A percentile compares a stretch with the other conserved stretches of the same genome.
Evolutionary conservation across 2,329 filamentous ascomycete species (phyloP).

Genomic region (Fusarium sp.): DNA sequence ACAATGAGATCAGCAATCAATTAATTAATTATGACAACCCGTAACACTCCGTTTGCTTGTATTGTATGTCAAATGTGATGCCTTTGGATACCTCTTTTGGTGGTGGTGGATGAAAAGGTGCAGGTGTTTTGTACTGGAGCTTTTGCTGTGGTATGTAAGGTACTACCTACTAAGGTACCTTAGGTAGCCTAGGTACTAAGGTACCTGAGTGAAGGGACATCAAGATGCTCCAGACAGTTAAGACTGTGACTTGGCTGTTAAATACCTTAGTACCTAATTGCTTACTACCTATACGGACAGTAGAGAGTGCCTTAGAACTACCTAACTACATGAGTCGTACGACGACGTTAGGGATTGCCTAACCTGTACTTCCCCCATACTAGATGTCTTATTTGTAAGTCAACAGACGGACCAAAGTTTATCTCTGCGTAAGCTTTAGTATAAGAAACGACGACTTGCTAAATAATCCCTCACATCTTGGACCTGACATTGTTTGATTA

Average conservation of each 20-base stretch:
- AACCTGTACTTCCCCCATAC: background rate
- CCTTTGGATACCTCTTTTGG: background rate
- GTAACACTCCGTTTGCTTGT: fast-evolving
- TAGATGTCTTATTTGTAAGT: background rate
- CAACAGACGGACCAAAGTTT: background rate
- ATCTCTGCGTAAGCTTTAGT: background rate
- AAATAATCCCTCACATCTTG: constrained; percentile 14
- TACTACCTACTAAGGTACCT: too few relatives aligned
- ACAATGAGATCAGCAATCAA: background rate
- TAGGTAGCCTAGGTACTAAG: too few relatives aligned
- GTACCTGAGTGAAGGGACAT: background rate
- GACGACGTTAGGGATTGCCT: background rate
- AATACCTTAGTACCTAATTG: too few relatives aligned
- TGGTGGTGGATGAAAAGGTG: background rate
- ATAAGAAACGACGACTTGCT: background rate
- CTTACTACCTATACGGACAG: background rate
- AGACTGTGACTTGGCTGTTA: background rate
- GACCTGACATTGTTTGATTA: background rate
- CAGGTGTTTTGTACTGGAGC: background rate
- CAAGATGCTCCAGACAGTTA: background rate
- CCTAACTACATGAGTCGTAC: background rate
- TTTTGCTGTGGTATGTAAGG: background rate
- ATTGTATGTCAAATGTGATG: background rate
- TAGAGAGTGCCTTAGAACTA: too few relatives aligned
- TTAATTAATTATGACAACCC: fast-evolving